A percentile compares a stretch with the other conserved stretches of the same genome.
phyloP scores from a whole-genome alignment of 352 stramenopile genomes.

The Globisporangium nagaii region DNA sequence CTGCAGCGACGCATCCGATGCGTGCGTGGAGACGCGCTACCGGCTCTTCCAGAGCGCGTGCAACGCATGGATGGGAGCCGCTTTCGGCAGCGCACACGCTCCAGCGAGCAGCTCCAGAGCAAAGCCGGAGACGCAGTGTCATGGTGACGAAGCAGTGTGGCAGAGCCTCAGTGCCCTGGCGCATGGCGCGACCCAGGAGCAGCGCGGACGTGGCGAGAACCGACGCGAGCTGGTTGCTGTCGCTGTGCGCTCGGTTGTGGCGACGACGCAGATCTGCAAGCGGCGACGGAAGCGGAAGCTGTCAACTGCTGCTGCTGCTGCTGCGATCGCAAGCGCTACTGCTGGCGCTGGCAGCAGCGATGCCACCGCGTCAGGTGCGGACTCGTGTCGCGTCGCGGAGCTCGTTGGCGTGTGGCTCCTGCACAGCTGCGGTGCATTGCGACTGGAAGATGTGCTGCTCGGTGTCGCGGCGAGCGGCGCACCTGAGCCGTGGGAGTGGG shows the following conservation, averaged over 20 bases:
- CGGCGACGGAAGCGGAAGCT: slow-evolving; percentile 1
- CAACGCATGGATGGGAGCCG: not conserved
- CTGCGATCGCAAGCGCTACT: not conserved
- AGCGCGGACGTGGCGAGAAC: not conserved
- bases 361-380: too few species aligned
- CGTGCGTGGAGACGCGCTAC: not conserved
- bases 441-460: slow-evolving; percentile 18
- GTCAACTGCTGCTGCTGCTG: not conserved
- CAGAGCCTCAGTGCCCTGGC: not conserved
- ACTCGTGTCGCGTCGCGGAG: not conserved
- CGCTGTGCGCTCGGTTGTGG: slow-evolving; percentile 1
- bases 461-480: not conserved
- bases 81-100: not conserved
- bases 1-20: not conserved
- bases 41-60: not conserved
- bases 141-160: not conserved
- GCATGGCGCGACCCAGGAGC: not conserved
- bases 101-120: not conserved
- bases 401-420: slow-evolving; percentile 11
- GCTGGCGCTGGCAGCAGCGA: too few species aligned
- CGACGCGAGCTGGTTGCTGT: slow-evolving; percentile 2
- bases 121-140: not conserved
- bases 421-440: slow-evolving; percentile 7
- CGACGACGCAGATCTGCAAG: not conserved
- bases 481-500: not conserved